Evolutionary conservation across 805 yeast species (phyloP).

Genomic region (Kuraishia capsulata): DNA sequence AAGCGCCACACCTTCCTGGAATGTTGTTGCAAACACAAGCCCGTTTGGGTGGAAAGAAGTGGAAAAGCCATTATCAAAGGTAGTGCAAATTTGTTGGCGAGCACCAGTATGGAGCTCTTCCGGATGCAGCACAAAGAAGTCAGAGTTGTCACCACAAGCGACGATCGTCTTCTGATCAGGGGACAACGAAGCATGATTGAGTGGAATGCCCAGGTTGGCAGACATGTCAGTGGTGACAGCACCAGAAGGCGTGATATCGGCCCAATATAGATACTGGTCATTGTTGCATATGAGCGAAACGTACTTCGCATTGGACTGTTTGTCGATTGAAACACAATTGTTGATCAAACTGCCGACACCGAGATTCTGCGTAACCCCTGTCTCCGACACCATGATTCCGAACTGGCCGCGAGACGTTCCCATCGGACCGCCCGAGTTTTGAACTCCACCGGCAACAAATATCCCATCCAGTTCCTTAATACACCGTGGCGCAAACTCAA

Average conservation of each 20-base stretch:
- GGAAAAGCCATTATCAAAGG: constrained; percentile 77
- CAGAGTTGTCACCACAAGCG: constrained; percentile 72
- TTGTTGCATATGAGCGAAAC: constrained; percentile 73
- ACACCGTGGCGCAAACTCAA: constrained; percentile 65
- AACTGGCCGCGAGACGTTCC: constrained; percentile 54
- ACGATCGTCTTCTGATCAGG: constrained; percentile 51
- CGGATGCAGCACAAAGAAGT: constrained; percentile 49
- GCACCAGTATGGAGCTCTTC: constrained; percentile 11
- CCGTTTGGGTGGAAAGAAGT: constrained; percentile 75
- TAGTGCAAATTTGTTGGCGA: constrained; percentile 33
- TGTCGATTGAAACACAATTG: constrained; percentile 59
- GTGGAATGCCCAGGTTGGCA: constrained; percentile 49
- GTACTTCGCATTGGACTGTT: constrained; percentile 32
- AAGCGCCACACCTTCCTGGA: constrained; percentile 77
- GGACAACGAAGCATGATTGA: constrained; percentile 66
- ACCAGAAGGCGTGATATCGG: constrained; percentile 45
- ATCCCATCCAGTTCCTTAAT: constrained; percentile 47
- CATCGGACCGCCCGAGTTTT: constrained; percentile 8
- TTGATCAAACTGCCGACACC: constrained; percentile 76
- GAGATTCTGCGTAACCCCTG: constrained; percentile 37
- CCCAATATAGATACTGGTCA: constrained; percentile 60
- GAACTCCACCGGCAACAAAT: constrained; percentile 38
- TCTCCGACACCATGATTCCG: constrained; percentile 43
- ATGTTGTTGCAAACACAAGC: constrained; percentile 62
- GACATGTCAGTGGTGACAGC: constrained; percentile 29